A percentile compares a stretch with the other conserved stretches of the same genome.
Conservation (phyloP, 2,329 filamentous ascomycete genomes). For the Pseudocercospora cruenta region DNA sequence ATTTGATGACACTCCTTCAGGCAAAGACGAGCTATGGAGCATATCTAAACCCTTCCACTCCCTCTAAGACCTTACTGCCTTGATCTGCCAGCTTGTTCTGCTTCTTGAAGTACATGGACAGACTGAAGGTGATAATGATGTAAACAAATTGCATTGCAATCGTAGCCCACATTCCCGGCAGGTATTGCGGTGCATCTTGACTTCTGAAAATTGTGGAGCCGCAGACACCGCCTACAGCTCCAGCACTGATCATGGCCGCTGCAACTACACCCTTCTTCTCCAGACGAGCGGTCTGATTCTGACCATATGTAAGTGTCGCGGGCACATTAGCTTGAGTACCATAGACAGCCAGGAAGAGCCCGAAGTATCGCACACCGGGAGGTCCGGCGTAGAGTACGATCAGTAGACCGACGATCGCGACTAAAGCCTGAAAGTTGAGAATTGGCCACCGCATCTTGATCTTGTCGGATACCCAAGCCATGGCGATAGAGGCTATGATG, state of each 20-base stretch:
- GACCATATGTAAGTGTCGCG: slow-evolving; percentile 66
- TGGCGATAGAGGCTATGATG: slow-evolving; percentile 63
- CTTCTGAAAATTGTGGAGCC: slow-evolving; percentile 21
- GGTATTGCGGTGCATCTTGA: slow-evolving; percentile 26
- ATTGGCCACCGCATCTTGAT: slow-evolving; percentile 68
- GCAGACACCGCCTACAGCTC: slow-evolving; percentile 39
- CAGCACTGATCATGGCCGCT: slow-evolving; percentile 41
- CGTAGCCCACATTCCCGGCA: slow-evolving; percentile 29
- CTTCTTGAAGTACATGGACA: slow-evolving; percentile 24
- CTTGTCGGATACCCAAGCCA: slow-evolving; percentile 68
- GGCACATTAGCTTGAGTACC: slow-evolving; percentile 78
- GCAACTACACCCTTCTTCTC: slow-evolving; percentile 40
- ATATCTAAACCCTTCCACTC: slow-evolving; percentile 25
- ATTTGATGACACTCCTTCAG: no score
- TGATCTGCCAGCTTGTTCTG: slow-evolving; percentile 26
- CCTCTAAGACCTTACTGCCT: slow-evolving; percentile 22
- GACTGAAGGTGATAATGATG: slow-evolving; percentile 16
- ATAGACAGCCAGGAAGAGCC: slow-evolving; percentile 73
- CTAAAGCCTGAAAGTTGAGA: slow-evolving; percentile 66
- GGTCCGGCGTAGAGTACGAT: slow-evolving; percentile 70
- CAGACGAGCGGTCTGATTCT: slow-evolving; percentile 39
- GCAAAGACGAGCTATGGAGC: slow-evolving; percentile 15
- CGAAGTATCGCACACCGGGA: slow-evolving; percentile 68
- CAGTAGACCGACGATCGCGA: slow-evolving; percentile 67
- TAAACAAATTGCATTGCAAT: slow-evolving; percentile 27